Evolutionary conservation across 805 yeast genomes (phyloP), one percentile per base, ranked within the genome.

Genomic region (Lachancea sp.): DNA sequence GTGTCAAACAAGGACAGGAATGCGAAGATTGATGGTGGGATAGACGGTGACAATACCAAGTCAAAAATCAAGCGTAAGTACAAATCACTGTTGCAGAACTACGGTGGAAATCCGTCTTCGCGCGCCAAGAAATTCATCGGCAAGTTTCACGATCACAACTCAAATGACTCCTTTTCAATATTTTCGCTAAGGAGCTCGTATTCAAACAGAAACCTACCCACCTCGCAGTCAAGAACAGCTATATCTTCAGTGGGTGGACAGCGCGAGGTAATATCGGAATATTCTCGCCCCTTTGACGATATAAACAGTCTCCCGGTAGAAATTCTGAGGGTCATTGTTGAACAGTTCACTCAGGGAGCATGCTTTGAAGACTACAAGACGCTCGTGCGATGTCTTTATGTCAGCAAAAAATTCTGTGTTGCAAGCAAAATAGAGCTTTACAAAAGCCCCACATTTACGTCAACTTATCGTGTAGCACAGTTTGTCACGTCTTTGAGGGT

Each of bases 391-490:
- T 65, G 77, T 46, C 60, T 85, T 12, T 75, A 73, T 45, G 79
- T 81, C 7, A 71, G 72, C 58, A 74, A 68, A 46, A 56, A 64
- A 30, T 73, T 83, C 52, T 74, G 80, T 58, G 60, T 57, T 29
- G 65, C 78, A 6, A 73, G 82, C 2, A 76, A 78, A 51, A 73
- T 73, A 4, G 68, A 72, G 19, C 62, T 87, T 10, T 88, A 85
- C 60, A 56, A 67, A 12, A 49, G 63, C 7, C 79, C 90, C 3
- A 49, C 55, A 12, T 74, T 88, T 52, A 74, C 78, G 0, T 80
- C 95, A 2, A 81, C 90, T 6, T 88, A 84, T 58, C 68, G 95
- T 35, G 75, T 85, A 36, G 93, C 87, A 0, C 95, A 88, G 62
- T 81, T 88, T 55, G 78, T 88, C 4, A 73, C 89, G 1, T 73